These are phyloP conservation scores for Pseudognaphalium luteoalbum DNA, from an alignment of 129 eudicot species.

Conservation along the genomic window DNA sequence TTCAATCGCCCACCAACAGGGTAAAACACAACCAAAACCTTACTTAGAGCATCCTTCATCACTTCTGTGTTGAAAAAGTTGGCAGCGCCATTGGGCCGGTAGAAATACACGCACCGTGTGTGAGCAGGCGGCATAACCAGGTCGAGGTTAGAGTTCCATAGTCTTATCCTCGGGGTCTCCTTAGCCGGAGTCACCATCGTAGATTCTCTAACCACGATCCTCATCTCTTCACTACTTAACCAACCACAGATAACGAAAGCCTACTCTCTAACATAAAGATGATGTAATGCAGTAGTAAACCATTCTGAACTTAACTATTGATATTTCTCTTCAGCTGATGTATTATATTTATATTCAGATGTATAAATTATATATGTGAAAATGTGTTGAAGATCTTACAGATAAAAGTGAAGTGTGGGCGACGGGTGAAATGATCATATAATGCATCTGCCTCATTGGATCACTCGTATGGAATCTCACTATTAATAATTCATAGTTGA, in stretches of 20 bases:
- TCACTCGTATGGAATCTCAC: no score
- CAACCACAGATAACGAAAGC: not conserved
- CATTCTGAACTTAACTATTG: no score
- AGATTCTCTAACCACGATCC: not conserved
- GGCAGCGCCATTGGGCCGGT: not conserved
- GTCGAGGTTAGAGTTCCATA: constrained; percentile 6
- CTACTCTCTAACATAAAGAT: no score
- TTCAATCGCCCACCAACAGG: not conserved
- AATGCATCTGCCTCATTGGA: no score
- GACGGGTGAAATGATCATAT: no score
- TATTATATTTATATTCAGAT: no score
- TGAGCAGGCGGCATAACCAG: not conserved
- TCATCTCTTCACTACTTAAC: not conserved
- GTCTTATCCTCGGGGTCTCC: not conserved
- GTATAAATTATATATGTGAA: no score
- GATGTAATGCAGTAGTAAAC: no score
- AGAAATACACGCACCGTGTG: not conserved
- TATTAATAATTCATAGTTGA: no score
- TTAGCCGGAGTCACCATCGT: not conserved
- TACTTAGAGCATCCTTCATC: not conserved
- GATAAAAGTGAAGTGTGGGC: no score
- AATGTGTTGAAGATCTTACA: no score
- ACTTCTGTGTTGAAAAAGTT: not conserved
- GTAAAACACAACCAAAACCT: not conserved
- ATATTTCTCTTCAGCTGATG: no score